These are phyloP conservation scores for Apiotrichum porosum DNA, from an alignment of 1,284 basidiomycete genomes.

Conservation along the genomic window DNA sequence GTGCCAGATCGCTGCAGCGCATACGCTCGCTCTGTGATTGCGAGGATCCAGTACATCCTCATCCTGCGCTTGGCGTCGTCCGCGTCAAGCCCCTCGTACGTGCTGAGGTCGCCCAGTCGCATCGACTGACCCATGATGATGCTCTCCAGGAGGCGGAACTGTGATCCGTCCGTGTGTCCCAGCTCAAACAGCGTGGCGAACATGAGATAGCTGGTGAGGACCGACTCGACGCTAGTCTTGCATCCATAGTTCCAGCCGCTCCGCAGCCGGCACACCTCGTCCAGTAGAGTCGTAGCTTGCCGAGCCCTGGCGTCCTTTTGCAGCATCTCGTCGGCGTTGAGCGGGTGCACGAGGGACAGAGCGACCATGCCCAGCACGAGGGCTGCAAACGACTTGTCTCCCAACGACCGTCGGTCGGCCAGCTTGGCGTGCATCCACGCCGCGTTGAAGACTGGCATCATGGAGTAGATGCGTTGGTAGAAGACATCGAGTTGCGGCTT, in stretches of 20 bases:
- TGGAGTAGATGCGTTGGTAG: conserved; percentile 26
- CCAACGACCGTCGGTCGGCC: conserved; percentile 7
- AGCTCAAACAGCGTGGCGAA: conserved; percentile 32
- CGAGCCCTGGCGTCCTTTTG: conserved; percentile 15
- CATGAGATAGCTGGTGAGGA: conserved; percentile 27
- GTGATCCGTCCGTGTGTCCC: conserved; percentile 20
- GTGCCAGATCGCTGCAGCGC: conserved; percentile 22
- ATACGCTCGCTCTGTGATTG: conserved; percentile 29
- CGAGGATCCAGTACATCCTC: conserved; percentile 27
- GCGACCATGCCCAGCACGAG: conserved; percentile 26
- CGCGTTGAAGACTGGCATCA: conserved; percentile 30
- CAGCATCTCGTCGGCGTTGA: conserved; percentile 3
- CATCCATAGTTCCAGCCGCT: conserved; percentile 25
- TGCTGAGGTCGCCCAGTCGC: conserved; percentile 11
- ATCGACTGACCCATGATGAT: conserved; percentile 24
- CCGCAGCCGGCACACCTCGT: conserved; percentile 23
- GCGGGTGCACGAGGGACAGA: conserved; percentile 27
- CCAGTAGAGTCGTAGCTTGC: conserved; percentile 25
- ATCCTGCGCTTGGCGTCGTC: conserved; percentile 19
- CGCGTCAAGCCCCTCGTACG: conserved; percentile 5
- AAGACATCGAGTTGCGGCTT: conserved; percentile 27
- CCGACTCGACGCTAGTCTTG: conserved; percentile 14
- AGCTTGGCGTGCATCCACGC: conserved; percentile 16
- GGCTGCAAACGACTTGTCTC: conserved; percentile 17
- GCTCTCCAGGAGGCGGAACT: conserved; percentile 23